Evolutionary conservation across 2,329 filamentous ascomycete species (phyloP), one percentile per base, ranked within the genome.

Genomic region (Immersiporthe knoxdaviesiana): DNA sequence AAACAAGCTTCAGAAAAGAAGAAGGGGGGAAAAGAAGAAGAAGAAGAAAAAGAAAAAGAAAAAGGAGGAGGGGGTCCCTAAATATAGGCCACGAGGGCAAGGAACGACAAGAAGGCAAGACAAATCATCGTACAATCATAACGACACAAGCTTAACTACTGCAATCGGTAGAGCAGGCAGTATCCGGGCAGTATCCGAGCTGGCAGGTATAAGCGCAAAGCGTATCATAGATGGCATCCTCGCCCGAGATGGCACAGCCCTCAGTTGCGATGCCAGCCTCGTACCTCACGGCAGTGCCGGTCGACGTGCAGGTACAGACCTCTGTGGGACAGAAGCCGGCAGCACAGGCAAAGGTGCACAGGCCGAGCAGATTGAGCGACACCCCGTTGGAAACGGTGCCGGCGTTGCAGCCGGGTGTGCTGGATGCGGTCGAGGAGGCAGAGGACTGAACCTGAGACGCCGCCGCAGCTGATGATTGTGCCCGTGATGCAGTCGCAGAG

Each of bases 121-220:
- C 10, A 64, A 64, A 12, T 11, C 24, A 54, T 32, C 27, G 18
- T 14, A 8, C 35, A n/a, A 50, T 21, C 16, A 37, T 6, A 18
- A 39, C n/a, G n/a, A 37, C 21, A 68, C 14, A 47, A 18, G 37
- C 18, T 50, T 35, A 58, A 35, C 44, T 59, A 27, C 41, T 54
- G 21, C 47, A 60, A 64, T 27, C 50, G 27, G 70, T 73, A 58
- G 82, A 74, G 47, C 73, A 74, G 21, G 68, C 70, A 80, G 21
- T 77, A 7, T 73, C 62, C 0, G 82, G 82, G 64, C 82, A 84
- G 69, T 84, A 84, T 0, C 82, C 82, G 72, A 83, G 80, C 69
- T 79, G 80, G 60, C 82, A 84, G 16, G 81, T 77, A 70, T 78
- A 85, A 68, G 79, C 82, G 71, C 83, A 85, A 21, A 85, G 77